Evolutionary conservation across 176 grass and related monocot species (phyloP).

Genomic region (Elaeis guineensis): DNA sequence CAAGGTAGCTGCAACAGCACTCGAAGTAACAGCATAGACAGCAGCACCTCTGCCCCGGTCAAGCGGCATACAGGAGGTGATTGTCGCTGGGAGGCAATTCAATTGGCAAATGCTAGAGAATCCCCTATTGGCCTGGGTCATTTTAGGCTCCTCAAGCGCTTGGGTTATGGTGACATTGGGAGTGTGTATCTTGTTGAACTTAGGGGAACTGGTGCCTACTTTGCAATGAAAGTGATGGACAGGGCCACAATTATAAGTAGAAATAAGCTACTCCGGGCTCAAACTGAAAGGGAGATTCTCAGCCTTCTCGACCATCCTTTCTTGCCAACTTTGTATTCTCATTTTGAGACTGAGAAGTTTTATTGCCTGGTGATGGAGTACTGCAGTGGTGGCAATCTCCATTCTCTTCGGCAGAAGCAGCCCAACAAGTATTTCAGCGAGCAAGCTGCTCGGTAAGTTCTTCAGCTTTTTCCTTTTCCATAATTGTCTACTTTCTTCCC

Average conservation of each 20-base stretch:
- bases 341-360: constrained; percentile 88
- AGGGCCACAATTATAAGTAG: constrained; percentile 52
- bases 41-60: constrained; percentile 7
- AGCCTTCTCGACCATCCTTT: constrained; percentile 79
- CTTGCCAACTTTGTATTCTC: constrained; percentile 81
- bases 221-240: constrained; percentile 99
- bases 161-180: constrained; percentile 91
- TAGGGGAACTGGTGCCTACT: constrained; percentile 42
- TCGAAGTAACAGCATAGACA: constrained; percentile 6
- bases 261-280: constrained; percentile 76
- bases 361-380: constrained; percentile 93
- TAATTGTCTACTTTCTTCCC: too few species aligned
- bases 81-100: constrained; percentile 63
- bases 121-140: constrained; percentile 67
- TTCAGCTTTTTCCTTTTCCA: not conserved
- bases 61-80: constrained; percentile 67
- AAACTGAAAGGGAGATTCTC: constrained; percentile 84
- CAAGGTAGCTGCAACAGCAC: not conserved
- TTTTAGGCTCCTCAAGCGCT: constrained; percentile 62
- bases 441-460: constrained; percentile 55
- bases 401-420: constrained; percentile 78
- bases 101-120: constrained; percentile 40
- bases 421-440: constrained; percentile 66
- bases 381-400: constrained; percentile 93
- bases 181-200: constrained; percentile 94